These are phyloP conservation scores for Trametes meyenii DNA, from an alignment of 768 basidiomycete genomes.

Conservation along the genomic window DNA sequence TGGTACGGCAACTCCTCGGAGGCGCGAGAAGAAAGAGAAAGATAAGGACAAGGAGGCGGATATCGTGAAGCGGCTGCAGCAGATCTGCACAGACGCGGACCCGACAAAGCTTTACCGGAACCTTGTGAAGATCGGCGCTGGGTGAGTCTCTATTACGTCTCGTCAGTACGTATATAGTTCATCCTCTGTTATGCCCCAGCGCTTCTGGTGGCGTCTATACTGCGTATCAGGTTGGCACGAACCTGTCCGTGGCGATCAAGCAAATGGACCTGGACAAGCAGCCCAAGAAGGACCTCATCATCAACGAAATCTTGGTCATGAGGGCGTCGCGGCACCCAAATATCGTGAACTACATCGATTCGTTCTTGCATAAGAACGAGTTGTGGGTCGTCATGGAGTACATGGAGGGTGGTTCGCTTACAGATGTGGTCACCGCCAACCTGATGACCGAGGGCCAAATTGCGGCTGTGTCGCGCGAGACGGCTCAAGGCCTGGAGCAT, in stretches of 20 bases:
- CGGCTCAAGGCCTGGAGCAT: constrained; percentile 90
- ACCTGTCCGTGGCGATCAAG: constrained; percentile 95
- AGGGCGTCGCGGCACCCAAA: constrained; percentile 96
- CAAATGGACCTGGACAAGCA: constrained; percentile 99
- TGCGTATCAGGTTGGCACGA: constrained; percentile 95
- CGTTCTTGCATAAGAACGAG: constrained; percentile 96
- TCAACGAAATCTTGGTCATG: constrained; percentile 99
- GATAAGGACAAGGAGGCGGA: constrained; percentile 84
- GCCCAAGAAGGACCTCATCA: constrained; percentile 99
- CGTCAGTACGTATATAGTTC: constrained; percentile 1
- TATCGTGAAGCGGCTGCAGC: constrained; percentile 86
- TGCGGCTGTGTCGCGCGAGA: constrained; percentile 93
- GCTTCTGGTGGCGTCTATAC: constrained; percentile 98
- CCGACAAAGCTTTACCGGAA: constrained; percentile 92
- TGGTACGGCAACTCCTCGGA: constrained; percentile 79
- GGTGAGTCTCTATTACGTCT: constrained; percentile 53
- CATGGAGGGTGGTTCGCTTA: constrained; percentile 95
- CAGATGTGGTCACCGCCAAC: constrained; percentile 94
- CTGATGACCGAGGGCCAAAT: constrained; percentile 99
- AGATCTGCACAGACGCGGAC: constrained; percentile 97
- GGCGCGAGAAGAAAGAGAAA: constrained; percentile 83
- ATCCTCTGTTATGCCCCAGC: constrained; percentile 42
- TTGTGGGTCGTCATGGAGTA: constrained; percentile 99
- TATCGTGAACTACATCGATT: constrained; percentile 99
- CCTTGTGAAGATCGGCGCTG: constrained; percentile 97